Conservation (phyloP, 2,329 filamentous ascomycete genomes). For the Epicoccum nigrum region DNA sequence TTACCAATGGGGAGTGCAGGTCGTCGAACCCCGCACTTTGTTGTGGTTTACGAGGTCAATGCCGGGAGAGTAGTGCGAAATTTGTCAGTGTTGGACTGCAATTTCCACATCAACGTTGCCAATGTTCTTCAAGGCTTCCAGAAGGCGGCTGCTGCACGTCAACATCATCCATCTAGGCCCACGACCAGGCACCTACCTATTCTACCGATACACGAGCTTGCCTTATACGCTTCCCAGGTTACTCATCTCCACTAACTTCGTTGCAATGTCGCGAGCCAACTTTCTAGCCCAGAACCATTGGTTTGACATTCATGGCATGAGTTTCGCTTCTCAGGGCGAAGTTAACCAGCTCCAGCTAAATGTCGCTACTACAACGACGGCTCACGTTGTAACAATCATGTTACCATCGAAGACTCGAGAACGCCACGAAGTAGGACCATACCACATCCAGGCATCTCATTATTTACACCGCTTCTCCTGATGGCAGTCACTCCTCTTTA, state of each 20-base stretch:
- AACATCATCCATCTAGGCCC: slow-evolving; percentile 4
- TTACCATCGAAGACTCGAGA: neutral
- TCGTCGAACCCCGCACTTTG: too few relatives aligned
- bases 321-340: too few relatives aligned
- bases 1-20: too few relatives aligned
- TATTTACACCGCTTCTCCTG: slow-evolving; percentile 3
- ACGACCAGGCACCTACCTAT: neutral
- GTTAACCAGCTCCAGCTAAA: too few relatives aligned
- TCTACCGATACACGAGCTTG: neutral
- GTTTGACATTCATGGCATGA: too few relatives aligned
- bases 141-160: slow-evolving; percentile 3
- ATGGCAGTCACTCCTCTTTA: neutral
- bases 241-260: too few relatives aligned
- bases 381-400: neutral
- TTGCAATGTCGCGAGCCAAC: too few relatives aligned
- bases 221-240: neutral
- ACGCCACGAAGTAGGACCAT: slow-evolving; percentile 11
- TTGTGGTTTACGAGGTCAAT: too few relatives aligned
- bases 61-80: neutral
- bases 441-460: slow-evolving; percentile 4
- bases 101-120: slow-evolving; percentile 10
- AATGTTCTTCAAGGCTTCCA: slow-evolving; percentile 9
- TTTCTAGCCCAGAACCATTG: too few relatives aligned
- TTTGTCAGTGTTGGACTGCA: neutral
- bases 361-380: neutral